Percentiles rank a stretch among this genome's conserved stretches.
These are phyloP conservation scores for Candida fluviatilis DNA, from an alignment of 805 yeast genomes.

Conservation along the genomic window DNA sequence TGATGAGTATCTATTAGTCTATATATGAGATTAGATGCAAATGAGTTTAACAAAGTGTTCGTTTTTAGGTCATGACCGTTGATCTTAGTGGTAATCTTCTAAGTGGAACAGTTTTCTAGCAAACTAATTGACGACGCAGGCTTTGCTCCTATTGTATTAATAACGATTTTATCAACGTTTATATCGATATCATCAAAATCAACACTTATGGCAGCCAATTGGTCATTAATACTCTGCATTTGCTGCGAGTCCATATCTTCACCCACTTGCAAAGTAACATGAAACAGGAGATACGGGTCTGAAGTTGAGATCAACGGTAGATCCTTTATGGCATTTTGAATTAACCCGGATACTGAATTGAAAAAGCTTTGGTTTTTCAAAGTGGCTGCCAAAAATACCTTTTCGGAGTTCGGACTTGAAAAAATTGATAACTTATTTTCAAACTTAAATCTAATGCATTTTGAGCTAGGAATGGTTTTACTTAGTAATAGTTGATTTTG, in stretches of 20 bases:
- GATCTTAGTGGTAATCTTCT: too few relatives aligned
- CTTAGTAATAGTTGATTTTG: neutral
- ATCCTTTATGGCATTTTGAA: neutral
- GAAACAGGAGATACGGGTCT: conserved; percentile 1
- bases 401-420: neutral
- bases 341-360: neutral
- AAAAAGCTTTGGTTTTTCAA: neutral
- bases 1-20: too few relatives aligned
- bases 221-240: neutral
- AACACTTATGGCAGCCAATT: neutral
- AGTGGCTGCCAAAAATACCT: conserved; percentile 1
- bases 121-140: neutral
- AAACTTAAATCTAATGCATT: neutral
- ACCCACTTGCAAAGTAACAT: conserved; percentile 1
- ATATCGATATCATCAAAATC: conserved; percentile 3
- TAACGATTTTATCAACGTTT: neutral
- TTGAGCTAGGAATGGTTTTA: neutral
- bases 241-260: neutral
- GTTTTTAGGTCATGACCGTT: too few relatives aligned
- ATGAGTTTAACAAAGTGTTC: too few relatives aligned
- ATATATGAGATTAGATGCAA: too few relatives aligned
- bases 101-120: neutral
- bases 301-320: neutral
- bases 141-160: neutral
- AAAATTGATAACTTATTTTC: neutral